Evolutionary conservation across 768 basidiomycete species (phyloP), one percentile per base, ranked within the genome.

Genomic region (Russula sp.): DNA sequence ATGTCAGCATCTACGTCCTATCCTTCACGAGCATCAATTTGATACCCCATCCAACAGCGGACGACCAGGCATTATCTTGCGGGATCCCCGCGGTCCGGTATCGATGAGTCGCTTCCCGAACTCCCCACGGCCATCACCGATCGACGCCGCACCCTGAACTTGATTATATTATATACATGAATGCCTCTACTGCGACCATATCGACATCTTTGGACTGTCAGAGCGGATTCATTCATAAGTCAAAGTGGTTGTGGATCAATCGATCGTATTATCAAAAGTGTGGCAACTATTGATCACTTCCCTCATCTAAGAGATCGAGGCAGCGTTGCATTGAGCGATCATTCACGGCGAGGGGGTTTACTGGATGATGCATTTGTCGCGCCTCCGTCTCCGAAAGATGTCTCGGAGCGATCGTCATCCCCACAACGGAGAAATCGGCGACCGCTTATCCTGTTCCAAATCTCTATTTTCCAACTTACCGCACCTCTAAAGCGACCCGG

Each of bases 171-270:
- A 90, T 73, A 85, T 98, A 69, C 86, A 85, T 42, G 72, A 79
- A n/a, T 85, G 93, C 54, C 74, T 98, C 20, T 86, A 94, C 72
- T 94, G 97, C 71, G 98, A 97, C 75, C 96, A 96, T 1, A 83
- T 90, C n/a, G 81, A 84, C 44, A 98, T 99, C 72, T 98, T 98
- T 73, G 88, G 88, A 38, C 81, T 98, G 11, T 88, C 92, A 0
- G 92, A 97, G 67, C 5, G 28, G 28, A 5, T 30, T 30, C 28
- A 30, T 30, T 5, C 94, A 1, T 89, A 88, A 67, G 91, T 97
- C 42, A 96, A 99, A 72, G 92, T 99, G 51, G 92, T 95, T 67
- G 78, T 97, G 30, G 90, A 92, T 62, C 85, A 96, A 57, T 81
- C 80, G 61, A 79, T 82, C 22, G 76, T 78, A 50, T 92, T 91